phyloP scores from a whole-genome alignment of 805 yeast species.

The Pichia californica region DNA sequence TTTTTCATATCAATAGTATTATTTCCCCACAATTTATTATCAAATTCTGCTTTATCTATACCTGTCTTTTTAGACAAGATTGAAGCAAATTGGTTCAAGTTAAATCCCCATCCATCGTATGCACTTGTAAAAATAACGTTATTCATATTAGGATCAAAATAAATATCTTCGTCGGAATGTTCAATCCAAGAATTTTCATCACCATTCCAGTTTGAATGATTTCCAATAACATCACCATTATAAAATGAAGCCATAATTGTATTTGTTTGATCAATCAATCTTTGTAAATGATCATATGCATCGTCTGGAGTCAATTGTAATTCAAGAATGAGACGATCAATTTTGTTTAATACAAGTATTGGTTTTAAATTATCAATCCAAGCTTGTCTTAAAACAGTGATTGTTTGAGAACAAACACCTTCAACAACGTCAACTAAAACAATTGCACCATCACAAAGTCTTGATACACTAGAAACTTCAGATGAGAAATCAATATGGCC shows the following conservation, averaged over 20 bases:
- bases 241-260: slow-evolving; percentile 90
- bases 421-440: slow-evolving; percentile 95
- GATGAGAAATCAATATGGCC: slow-evolving; percentile 98
- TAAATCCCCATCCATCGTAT: slow-evolving; percentile 97
- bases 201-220: slow-evolving; percentile 60
- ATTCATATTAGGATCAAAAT: slow-evolving; percentile 80
- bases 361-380: slow-evolving; percentile 93
- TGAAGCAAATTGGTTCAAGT: slow-evolving; percentile 78
- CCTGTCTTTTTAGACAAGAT: slow-evolving; percentile 82
- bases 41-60: slow-evolving; percentile 68
- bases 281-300: slow-evolving; percentile 73
- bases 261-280: slow-evolving; percentile 86
- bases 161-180: slow-evolving; percentile 71
- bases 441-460: slow-evolving; percentile 95
- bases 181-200: slow-evolving; percentile 54
- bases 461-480: slow-evolving; percentile 92
- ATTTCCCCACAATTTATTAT: slow-evolving; percentile 95
- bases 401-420: slow-evolving; percentile 97
- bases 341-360: slow-evolving; percentile 79
- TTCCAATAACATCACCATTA: slow-evolving; percentile 89
- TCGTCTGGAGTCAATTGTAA: slow-evolving; percentile 76
- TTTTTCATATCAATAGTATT: slow-evolving; percentile 83
- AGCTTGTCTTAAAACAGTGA: slow-evolving; percentile 88
- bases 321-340: slow-evolving; percentile 80
- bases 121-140: slow-evolving; percentile 91